Percentiles rank a stretch among this genome's conserved stretches.
These are phyloP conservation scores for Monosporozyma siamensis DNA, from an alignment of 805 yeast genomes.

Conservation along the genomic window DNA sequence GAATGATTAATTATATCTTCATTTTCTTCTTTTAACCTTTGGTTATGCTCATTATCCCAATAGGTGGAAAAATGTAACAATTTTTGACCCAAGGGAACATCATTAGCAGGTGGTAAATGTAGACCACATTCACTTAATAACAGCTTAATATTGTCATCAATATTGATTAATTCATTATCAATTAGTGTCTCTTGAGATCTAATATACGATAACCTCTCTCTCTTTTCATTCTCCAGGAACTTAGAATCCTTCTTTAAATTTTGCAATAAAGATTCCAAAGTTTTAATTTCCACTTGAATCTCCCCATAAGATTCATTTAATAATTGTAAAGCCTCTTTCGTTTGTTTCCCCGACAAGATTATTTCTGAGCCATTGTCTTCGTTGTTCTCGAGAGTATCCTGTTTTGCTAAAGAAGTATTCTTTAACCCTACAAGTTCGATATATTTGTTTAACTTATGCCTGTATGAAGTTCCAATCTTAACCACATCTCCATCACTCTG, in stretches of 20 bases:
- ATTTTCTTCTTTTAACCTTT: conserved; percentile 8
- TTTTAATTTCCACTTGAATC: conserved; percentile 13
- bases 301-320: conserved; percentile 8
- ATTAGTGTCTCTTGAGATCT: conserved; percentile 9
- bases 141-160: conserved; percentile 10
- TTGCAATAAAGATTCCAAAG: conserved; percentile 15
- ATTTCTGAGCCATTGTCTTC: not conserved
- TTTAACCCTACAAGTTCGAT: conserved; percentile 20
- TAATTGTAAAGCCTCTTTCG: conserved; percentile 7
- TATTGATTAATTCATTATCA: conserved; percentile 9
- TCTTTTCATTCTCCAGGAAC: conserved; percentile 19
- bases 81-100: conserved; percentile 6
- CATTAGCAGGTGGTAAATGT: conserved; percentile 3
- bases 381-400: not conserved
- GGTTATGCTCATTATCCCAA: not conserved
- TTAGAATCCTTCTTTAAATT: conserved; percentile 18
- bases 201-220: conserved; percentile 9
- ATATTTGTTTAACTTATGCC: conserved; percentile 15
- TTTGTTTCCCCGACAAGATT: not conserved
- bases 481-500: not conserved
- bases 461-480: conserved; percentile 13
- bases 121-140: conserved; percentile 3
- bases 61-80: conserved; percentile 9
- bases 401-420: conserved; percentile 13
- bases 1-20: conserved; percentile 16